Base-by-base conservation (phyloP, 1,139 yeast species). In the Arxiozyma telluris region DNA sequence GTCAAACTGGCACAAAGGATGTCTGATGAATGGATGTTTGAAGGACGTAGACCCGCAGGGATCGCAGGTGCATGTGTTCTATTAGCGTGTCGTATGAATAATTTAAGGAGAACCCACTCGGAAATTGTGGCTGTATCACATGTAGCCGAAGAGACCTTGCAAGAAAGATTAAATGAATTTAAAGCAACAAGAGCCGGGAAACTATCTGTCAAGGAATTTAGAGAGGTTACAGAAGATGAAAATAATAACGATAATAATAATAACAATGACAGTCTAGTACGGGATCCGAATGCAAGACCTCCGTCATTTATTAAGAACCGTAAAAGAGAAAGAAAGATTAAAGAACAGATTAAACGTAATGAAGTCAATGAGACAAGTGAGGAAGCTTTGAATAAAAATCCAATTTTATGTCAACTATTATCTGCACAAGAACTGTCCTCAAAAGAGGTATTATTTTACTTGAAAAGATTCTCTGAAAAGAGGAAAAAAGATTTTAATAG, bases 21-120 rank as follows among this genome's bases (percentile, higher is more conserved):
- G 99, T 78, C 91, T 23, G 80, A 83, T 51, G 98, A 93, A 67
- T 93, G 98, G 97, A 87, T 93, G 59, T 87, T 85, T 65, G 95
- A 89, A 69, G 99, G 99, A 41, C 80, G 99, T 67, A 78, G 98
- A 58, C 98, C 98, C 0, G 98, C 98, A 0, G 98, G 99, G 64
- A 81, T 93, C 52, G 98, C 98, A 0, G 99, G 98, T 34, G 98
- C 98, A 0, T 90, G 98, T 70, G 78, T 93, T 1, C 70, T 94
- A 50, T 73, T 93, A 52, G 98, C 99, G 0, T 93, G 97, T 3
- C 79, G 98, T 70, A 93, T 93, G 98, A 93, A 93, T 71, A 91
- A 91, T 65, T 83, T 87, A 67, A 79, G 96, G 63, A 77, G 98
- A 64, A 85, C 96, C 4, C 96, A 93, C 70, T 82, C 93, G 1